Conservation (phyloP, 179 eudicot genomes). For the Patellifolia procumbens region DNA sequence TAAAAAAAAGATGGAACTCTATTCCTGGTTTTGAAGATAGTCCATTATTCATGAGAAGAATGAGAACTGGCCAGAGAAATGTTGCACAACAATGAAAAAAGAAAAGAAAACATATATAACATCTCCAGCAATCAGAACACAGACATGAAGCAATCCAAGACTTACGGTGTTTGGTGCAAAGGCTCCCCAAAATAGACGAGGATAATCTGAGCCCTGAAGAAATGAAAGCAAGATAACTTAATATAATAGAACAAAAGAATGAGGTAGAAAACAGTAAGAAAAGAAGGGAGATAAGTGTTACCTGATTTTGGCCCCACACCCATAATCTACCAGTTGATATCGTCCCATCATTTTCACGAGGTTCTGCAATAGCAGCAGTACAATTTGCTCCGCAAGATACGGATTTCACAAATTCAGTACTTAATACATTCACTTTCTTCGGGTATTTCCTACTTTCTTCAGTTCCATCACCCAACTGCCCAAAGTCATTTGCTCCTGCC, state of each 20-base stretch:
- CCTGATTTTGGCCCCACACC: slow-evolving; percentile 99
- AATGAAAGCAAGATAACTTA: slow-evolving; percentile 22
- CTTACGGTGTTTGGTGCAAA: slow-evolving; percentile 84
- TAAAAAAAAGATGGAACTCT: background rate
- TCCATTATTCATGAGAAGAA: too few relatives aligned
- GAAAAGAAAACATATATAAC: background rate
- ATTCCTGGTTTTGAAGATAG: background rate
- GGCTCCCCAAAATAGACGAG: slow-evolving; percentile 95
- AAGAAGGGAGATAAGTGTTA: slow-evolving; percentile 21
- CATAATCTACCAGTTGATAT: slow-evolving; percentile 73
- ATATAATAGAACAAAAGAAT: slow-evolving; percentile 16
- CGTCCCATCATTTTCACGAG: slow-evolving; percentile 85
- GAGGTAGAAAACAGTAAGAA: background rate
- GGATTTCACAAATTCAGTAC: slow-evolving; percentile 74
- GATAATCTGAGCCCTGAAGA: slow-evolving; percentile 81
- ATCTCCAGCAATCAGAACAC: background rate
- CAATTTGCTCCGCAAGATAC: slow-evolving; percentile 98
- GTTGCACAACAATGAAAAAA: background rate
- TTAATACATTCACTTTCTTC: slow-evolving; percentile 65
- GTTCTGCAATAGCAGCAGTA: slow-evolving; percentile 96
- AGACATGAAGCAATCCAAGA: background rate
- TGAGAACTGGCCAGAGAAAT: background rate
- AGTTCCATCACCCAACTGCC: slow-evolving; percentile 99
- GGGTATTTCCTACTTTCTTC: slow-evolving; percentile 81
- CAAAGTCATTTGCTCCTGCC: slow-evolving; percentile 96